phyloP scores from a whole-genome alignment of 305 asterid species.

The Fraxinus platypoda region DNA sequence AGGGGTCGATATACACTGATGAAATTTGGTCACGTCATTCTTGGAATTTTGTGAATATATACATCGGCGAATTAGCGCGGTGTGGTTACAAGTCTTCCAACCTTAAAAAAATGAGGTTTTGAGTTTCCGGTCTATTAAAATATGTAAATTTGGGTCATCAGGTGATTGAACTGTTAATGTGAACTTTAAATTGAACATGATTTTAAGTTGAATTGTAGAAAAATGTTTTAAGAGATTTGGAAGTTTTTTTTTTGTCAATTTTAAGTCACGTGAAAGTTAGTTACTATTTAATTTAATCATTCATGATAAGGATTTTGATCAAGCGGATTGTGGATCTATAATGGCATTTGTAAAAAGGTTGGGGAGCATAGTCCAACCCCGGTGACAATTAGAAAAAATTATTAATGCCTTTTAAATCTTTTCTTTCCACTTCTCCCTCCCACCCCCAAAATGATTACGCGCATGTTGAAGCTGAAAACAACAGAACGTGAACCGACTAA shows the following conservation, averaged over 20 bases:
- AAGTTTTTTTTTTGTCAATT: neutral
- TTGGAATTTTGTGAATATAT: neutral
- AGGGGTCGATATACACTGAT: neutral
- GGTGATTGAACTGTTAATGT: neutral
- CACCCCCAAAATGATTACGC: neutral
- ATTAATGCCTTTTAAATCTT: neutral
- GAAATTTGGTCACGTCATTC: neutral
- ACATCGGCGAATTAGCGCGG: neutral
- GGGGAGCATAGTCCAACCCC: neutral
- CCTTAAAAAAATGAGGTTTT: neutral
- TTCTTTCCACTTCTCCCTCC: neutral
- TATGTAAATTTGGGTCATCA: too few relatives aligned
- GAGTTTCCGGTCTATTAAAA: neutral
- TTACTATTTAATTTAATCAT: neutral
- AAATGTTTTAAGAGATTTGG: neutral
- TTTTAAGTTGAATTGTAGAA: neutral
- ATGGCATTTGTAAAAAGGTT: neutral
- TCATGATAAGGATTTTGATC: neutral
- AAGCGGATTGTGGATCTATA: neutral
- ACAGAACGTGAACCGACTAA: slow-evolving; percentile 7
- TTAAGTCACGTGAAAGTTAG: neutral
- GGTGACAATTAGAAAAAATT: neutral
- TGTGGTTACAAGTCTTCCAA: neutral
- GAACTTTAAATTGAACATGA: neutral
- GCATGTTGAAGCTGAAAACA: slow-evolving; percentile 24